These are phyloP conservation scores for Exidia glandulosa DNA, from an alignment of 768 basidiomycete species.

Conservation along the genomic window DNA sequence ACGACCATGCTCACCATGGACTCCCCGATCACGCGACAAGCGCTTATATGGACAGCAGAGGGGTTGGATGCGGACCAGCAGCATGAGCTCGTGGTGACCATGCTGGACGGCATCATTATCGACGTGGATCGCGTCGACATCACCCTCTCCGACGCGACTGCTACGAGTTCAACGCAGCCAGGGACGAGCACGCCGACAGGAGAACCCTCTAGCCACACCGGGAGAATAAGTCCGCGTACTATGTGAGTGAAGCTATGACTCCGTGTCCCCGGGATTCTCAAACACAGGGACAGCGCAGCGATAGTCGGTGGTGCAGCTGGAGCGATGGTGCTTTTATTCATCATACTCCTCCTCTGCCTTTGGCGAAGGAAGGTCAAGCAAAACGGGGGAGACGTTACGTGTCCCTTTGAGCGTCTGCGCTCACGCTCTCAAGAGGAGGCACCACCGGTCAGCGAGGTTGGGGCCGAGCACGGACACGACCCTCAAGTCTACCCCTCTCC, in stretches of 20 bases:
- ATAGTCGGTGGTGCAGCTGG: background rate
- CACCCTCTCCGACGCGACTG: background rate
- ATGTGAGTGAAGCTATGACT: too few relatives aligned
- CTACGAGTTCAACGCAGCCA: background rate
- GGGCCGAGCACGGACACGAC: too few relatives aligned
- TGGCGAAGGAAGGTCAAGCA: background rate
- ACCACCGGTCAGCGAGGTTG: background rate
- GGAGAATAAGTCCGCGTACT: background rate
- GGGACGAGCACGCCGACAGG: background rate
- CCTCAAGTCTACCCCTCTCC: background rate
- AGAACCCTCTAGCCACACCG: background rate
- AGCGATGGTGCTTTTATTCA: too few relatives aligned
- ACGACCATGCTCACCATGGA: background rate
- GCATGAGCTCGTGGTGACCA: background rate
- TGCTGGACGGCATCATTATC: background rate
- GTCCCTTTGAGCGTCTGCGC: background rate
- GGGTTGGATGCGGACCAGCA: background rate
- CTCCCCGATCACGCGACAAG: background rate
- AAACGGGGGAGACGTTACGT: background rate
- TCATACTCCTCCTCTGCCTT: background rate
- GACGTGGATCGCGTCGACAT: background rate
- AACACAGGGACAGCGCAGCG: background rate
- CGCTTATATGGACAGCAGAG: background rate
- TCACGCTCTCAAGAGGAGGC: background rate
- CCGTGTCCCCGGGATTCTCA: too few relatives aligned